These are phyloP conservation scores for Microsporum canis DNA, from an alignment of 2,329 filamentous ascomycete species.

Conservation along the genomic window DNA sequence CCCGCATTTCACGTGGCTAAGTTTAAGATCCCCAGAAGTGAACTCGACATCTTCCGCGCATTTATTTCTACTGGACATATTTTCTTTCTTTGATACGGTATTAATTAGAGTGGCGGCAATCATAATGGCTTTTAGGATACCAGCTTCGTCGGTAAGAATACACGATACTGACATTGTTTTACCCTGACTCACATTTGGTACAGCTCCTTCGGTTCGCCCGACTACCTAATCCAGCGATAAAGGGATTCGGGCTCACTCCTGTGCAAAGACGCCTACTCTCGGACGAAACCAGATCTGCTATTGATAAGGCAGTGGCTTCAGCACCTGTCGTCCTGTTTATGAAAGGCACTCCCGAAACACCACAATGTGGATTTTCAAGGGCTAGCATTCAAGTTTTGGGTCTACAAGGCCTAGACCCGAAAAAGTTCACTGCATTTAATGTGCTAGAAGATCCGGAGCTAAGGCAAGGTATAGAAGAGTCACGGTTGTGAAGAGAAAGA, in stretches of 20 bases:
- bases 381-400: conserved; percentile 91
- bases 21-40: neutral
- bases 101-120: neutral
- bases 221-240: neutral
- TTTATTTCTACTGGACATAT: neutral
- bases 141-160: conserved; percentile 1
- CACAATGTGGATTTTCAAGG: conserved; percentile 92
- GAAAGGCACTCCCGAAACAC: conserved; percentile 95
- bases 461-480: conserved; percentile 53
- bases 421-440: conserved; percentile 97
- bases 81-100: neutral
- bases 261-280: conserved; percentile 50
- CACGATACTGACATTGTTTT: too few relatives aligned
- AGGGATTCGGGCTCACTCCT: conserved; percentile 3
- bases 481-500: too few relatives aligned
- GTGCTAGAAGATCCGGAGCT: conserved; percentile 86
- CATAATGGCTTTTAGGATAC: neutral
- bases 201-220: conserved; percentile 7
- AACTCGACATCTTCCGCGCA: neutral
- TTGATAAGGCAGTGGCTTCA: conserved; percentile 78
- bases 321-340: conserved; percentile 96
- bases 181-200: neutral
- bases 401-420: conserved; percentile 85
- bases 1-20: neutral
- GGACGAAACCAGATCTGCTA: conserved; percentile 64